These are phyloP conservation scores for Lomentospora prolificans DNA, from an alignment of 2,329 filamentous ascomycete genomes.

Conservation along the genomic window DNA sequence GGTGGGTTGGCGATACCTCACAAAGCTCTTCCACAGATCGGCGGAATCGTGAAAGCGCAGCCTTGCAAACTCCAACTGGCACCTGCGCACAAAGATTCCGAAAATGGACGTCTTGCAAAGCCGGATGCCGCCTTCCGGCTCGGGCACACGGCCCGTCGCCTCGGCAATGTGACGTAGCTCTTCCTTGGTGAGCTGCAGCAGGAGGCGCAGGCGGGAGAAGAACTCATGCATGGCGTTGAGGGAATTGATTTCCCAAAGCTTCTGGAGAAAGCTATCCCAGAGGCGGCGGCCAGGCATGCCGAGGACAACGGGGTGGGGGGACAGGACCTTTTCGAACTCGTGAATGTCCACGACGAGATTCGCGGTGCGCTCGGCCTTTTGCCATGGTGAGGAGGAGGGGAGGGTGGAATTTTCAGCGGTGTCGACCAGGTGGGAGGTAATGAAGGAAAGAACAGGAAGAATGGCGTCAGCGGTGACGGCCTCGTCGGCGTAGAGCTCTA, in stretches of 20 bases:
- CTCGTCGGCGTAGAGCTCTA: constrained; percentile 71
- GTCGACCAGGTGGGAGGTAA: constrained; percentile 61
- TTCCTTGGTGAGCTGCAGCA: constrained; percentile 54
- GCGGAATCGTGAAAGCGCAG: constrained; percentile 72
- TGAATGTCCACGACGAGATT: constrained; percentile 44
- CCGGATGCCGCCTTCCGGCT: constrained; percentile 40
- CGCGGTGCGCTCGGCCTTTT: constrained; percentile 38
- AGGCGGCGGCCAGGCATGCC: constrained; percentile 65
- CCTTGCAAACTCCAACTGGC: constrained; percentile 68
- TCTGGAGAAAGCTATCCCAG: constrained; percentile 77
- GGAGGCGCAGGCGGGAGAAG: constrained; percentile 48
- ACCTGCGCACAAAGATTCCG: constrained; percentile 68
- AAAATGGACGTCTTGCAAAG: constrained; percentile 68
- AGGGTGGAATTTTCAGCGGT: constrained; percentile 15
- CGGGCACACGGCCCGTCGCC: constrained; percentile 29
- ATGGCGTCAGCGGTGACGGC: constrained; percentile 59
- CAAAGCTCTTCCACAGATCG: constrained; percentile 73
- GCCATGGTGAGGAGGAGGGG: constrained; percentile 28
- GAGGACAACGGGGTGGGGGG: constrained; percentile 38
- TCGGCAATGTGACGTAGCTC: constrained; percentile 40
- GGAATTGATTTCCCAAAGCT: constrained; percentile 75
- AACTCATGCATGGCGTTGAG: constrained; percentile 72
- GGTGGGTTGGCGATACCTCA: constrained; percentile 70
- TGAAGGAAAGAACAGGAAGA: constrained; percentile 67
- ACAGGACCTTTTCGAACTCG: constrained; percentile 50